A percentile compares a stretch with the other conserved stretches of the same genome.
These are phyloP conservation scores for Trypanosoma vivax DNA, from an alignment of 208 protist genomes.

Conservation along the genomic window DNA sequence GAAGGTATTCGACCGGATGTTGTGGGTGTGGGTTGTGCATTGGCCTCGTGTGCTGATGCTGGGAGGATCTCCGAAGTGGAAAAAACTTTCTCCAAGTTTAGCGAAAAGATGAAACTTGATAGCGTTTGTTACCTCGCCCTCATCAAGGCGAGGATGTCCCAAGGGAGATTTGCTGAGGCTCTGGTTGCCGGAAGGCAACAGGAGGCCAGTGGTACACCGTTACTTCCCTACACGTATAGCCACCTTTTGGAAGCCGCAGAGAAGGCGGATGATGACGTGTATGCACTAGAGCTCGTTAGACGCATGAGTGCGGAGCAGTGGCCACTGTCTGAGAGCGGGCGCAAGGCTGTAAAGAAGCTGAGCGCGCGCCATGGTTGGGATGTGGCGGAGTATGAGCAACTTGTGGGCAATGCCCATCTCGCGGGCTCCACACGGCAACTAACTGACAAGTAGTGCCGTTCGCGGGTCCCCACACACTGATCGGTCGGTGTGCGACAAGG, in stretches of 20 bases:
- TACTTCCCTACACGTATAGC: conserved; percentile 66
- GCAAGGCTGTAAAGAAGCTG: conserved; percentile 24
- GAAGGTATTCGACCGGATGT: conserved; percentile 70
- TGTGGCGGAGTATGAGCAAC: conserved; percentile 8
- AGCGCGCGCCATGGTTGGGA: conserved; percentile 21
- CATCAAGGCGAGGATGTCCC: conserved; percentile 41
- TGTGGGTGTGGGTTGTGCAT: conserved; percentile 45
- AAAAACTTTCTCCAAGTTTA: conserved; percentile 42
- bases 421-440: too few relatives aligned
- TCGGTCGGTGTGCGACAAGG: too few relatives aligned
- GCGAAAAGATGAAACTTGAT: conserved; percentile 58
- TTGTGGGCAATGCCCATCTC: conserved; percentile 1
- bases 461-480: too few relatives aligned
- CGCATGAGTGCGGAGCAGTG: conserved; percentile 60
- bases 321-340: conserved; percentile 24
- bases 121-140: conserved; percentile 75
- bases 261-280: conserved; percentile 29
- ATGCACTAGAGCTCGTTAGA: conserved; percentile 44
- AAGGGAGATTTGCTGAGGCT: conserved; percentile 26
- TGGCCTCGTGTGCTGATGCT: conserved; percentile 59
- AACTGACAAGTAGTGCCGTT: too few relatives aligned
- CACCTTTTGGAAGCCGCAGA: conserved; percentile 54
- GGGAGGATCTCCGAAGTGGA: conserved; percentile 32
- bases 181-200: conserved; percentile 47
- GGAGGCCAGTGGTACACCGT: conserved; percentile 40